Percentiles rank a stretch among this genome's conserved stretches.
Conservation (phyloP, 2,329 filamentous ascomycete species). For the Arthrobotrys pseudoclavata region DNA sequence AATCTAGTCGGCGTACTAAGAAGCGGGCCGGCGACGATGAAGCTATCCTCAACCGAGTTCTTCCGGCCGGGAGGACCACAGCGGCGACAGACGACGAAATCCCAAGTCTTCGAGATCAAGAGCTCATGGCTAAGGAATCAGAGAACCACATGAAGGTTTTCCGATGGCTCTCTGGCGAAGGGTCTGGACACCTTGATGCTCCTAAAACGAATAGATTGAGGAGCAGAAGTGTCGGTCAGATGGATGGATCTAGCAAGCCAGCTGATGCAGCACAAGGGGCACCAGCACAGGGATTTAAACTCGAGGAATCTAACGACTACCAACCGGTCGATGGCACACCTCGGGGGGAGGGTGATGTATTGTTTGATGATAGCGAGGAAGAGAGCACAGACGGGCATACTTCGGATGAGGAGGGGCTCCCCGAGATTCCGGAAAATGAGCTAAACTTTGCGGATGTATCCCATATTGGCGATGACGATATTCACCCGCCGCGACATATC, state of each 20-base stretch:
- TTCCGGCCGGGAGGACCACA: conserved; percentile 30
- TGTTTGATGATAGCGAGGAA: conserved; percentile 56
- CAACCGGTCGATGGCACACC: conserved; percentile 51
- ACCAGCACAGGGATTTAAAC: conserved; percentile 21
- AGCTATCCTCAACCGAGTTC: conserved; percentile 45
- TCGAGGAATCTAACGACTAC: conserved; percentile 36
- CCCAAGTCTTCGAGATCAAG: conserved; percentile 50
- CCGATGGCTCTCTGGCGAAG: conserved; percentile 54
- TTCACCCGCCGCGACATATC: conserved; percentile 42
- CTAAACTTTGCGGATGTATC: conserved; percentile 47
- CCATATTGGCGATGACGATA: conserved; percentile 48
- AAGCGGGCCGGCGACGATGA: conserved; percentile 42
- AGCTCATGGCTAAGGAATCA: conserved; percentile 52
- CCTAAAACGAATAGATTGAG: conserved; percentile 33
- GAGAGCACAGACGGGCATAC: conserved; percentile 53
- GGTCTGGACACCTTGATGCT: conserved; percentile 51
- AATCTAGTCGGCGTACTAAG: conserved; percentile 34
- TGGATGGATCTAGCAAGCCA: conserved; percentile 17
- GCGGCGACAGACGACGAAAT: conserved; percentile 47
- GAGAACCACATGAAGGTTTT: conserved; percentile 58
- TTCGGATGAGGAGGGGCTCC: conserved; percentile 55
- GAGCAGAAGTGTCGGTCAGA: conserved; percentile 49
- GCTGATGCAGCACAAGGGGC: not conserved
- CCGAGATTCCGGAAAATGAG: conserved; percentile 52
- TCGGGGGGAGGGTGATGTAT: conserved; percentile 53